Evolutionary conservation across 2,329 filamentous ascomycete genomes (phyloP), one percentile per base, ranked within the genome.

Genomic region (Ophiocordyceps sinensis): DNA sequence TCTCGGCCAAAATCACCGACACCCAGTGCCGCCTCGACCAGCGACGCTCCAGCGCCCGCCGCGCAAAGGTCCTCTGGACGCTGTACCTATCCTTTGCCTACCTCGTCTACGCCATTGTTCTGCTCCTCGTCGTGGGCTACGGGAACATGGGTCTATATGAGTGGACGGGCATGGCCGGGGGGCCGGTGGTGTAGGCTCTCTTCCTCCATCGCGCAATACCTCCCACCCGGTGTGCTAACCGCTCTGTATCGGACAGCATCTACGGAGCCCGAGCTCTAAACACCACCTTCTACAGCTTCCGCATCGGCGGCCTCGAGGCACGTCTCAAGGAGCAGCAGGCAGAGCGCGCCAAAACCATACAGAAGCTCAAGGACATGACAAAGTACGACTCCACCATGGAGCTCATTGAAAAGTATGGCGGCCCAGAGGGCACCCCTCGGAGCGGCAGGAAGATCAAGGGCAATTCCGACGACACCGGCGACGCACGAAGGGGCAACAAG

Each of bases 311-410:
- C 14, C 71, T 84, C 11, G 75, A 82, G 49, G 61, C 69, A 32
- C 73, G 81, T 34, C 70, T 96, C 28, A 82, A 89, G 51, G 75
- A 75, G 17, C 73, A 88, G 30, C 78, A 88, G 53, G 75, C 77
- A 41, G 84, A 95, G 60, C 79, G 89, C 41, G 77, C 84, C 44
- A 78, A 78, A 51, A 94, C 88, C 2, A 96, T 98, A 49, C 82
- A 94, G 58, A 88, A 88, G 62, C 76, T 98, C 47, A 98, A 98
- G 63, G 79, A 82, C 44, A 88, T 88, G 23, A 98, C 91, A 29
- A 94, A 85, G 60, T 98, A 95, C 65, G 85, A 96, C 61, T 91
- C 88, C 28, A 98, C 91, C 2, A 77, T 93, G 54, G 79, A 95
- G 57, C 64, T 98, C 44, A 74, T 98, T 11, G 85, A 96, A 54